Base-by-base conservation (phyloP, 1,139 yeast species). In the Lodderomyces parapsilosis region DNA sequence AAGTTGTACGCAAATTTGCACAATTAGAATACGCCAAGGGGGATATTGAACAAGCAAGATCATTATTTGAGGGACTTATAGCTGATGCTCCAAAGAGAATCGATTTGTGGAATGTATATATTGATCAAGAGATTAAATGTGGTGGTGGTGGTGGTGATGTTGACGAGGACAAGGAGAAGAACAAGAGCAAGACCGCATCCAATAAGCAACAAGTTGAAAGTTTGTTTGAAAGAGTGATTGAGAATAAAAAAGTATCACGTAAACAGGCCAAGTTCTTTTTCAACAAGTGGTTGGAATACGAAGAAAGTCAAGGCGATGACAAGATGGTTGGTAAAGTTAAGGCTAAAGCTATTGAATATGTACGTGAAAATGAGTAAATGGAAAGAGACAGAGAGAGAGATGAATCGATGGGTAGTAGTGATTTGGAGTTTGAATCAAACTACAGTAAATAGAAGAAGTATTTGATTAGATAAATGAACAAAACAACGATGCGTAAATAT, bases 201-300 rank as follows among this genome's bases (percentile, higher is more conserved):
- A 82, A 81, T 43, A 80, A 80, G 62, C 71, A 72, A 51, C 81
- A 81, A 61, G 84, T 82, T 33, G 93, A 84, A 58, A 84, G 78
- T 23, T 71, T 93, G 49, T 91, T 90, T 57, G 96, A 90, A 64
- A 80, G 98, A 60, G 89, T 86, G 6, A 62, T 80, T 44, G 37
- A 32, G n/a, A 56, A 70, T 20, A 81, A 78, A 63, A 88, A 86
- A 64, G 65, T 91, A 46, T 76, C 86, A n/a, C 80, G 85, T 64
- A 93, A 91, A 63, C 97, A 90, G 67, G 97, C 96, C 54, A 90
- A 88, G 66, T 89, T 88, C 71, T 88, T 93, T 77, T 91, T 90
- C 71, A 87, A 83, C 57, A 93, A 93, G 60, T 91, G 98, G 98
- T 77, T 89, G 49, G 70, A 76, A 17, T 86, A 71, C 58, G 97